phyloP scores from a whole-genome alignment of 2,329 filamentous ascomycete genomes.

The Fusarium papillatum region DNA sequence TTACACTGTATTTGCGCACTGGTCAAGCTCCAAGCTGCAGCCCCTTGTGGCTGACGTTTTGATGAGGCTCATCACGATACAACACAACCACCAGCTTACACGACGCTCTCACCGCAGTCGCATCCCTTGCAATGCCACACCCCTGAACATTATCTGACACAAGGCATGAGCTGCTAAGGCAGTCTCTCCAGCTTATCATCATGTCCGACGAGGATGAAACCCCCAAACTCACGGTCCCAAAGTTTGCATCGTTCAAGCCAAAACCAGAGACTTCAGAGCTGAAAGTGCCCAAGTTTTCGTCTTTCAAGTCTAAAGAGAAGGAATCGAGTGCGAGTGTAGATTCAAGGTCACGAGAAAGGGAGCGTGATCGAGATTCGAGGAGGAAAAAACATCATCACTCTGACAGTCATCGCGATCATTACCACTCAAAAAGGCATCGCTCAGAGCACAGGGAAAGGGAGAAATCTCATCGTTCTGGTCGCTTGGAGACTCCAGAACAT shows the following conservation, averaged over 20 bases:
- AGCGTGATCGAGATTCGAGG: conserved; percentile 33
- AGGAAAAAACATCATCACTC: conserved; percentile 39
- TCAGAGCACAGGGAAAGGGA: conserved; percentile 29
- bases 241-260: conserved; percentile 79
- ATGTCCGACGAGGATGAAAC: conserved; percentile 47
- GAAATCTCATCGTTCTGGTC: conserved; percentile 4
- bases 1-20: conserved; percentile 12
- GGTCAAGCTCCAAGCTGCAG: not conserved
- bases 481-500: conserved; percentile 16
- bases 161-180: not conserved
- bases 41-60: conserved; percentile 19
- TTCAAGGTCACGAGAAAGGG: conserved; percentile 26
- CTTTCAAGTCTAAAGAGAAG: conserved; percentile 69
- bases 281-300: conserved; percentile 76
- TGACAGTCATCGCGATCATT: conserved; percentile 30
- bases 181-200: conserved; percentile 8
- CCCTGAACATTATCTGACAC: not conserved
- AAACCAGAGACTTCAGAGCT: conserved; percentile 29
- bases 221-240: conserved; percentile 64
- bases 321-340: conserved; percentile 50
- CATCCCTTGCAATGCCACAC: not conserved
- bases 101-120: not conserved
- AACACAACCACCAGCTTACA: conserved; percentile 19
- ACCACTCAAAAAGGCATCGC: conserved; percentile 32
- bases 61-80: conserved; percentile 9